Evolutionary conservation across 805 yeast species (phyloP), one percentile per base, ranked within the genome.

Genomic region (Candida pseudoglaebosa): DNA sequence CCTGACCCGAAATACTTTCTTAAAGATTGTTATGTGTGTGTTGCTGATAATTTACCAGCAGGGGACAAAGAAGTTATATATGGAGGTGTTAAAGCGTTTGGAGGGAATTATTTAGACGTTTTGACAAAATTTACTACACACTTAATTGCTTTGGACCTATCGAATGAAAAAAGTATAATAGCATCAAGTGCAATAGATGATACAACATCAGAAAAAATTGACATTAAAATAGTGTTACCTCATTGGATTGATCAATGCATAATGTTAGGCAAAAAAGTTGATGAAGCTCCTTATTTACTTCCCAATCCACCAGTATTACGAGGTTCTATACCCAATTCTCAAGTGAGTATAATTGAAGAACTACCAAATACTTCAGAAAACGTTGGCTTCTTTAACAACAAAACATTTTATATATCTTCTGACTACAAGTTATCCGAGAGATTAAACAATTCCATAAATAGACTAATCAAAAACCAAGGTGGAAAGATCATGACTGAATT

Each of bases 181-280:
- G 87, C 85, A 1, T 64, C 69, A 2, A 61, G 72, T 34, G 59
- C 58, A 10, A 45, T 54, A 7, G 38, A 40, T 26, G 38, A 31
- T 4, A 38, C 43, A 26, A 22, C 14, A 12, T 58, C 60, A 17
- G 62, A 62, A 1, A 56, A 56, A 4, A 57, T 66, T 26, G 56
- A 66, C 24, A 80, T 84, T 24, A 69, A 73, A 35, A 71, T 81
- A 12, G 93, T 90, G 3, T 65, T 73, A 3, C 95, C 96, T 0
- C 76, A 78, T 15, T 91, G 96, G 96, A 59, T 90, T 10, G 80
- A 81, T 37, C 84, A 77, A 42, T 82, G 90, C 52, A 65, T 85
- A 44, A 76, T 73, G 38, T 54, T 70, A 28, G 68, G 78, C 19
- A 56, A 67, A 33, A 69, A 61, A 36, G 56, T 83, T 8, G 75